Evolutionary conservation across 2,329 filamentous ascomycete genomes (phyloP), one percentile per base, ranked within the genome.

Genomic region (Fusarium sp.): DNA sequence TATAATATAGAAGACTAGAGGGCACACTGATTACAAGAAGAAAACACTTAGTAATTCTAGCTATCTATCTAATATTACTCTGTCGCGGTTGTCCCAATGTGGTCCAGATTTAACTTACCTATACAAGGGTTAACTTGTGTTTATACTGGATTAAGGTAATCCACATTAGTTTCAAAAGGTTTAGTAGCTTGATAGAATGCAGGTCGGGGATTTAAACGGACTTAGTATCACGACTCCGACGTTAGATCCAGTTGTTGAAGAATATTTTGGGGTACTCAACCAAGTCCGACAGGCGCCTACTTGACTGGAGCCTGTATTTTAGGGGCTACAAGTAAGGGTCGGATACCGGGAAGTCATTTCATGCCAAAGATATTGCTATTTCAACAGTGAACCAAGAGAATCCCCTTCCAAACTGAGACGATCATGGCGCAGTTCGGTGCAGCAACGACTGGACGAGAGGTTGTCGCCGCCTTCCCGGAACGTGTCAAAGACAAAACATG

Each of bases 1-100:
- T 8, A 7, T 22, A 11, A 11, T 5, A 47, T 3, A 11, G 3
- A 28, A 1, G 13, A 22, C 5, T 1, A 28, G 0, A 4, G 0
- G 4, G 18, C 0, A 22, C 7, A 7, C 18, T 8, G 13, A 28
- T 28, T n/a, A n/a, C n/a, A n/a, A 28, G 13, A 47, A 28, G 18
- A 47, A 22, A 0, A 1, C 2, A 14, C 1, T 8, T 8, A 15
- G 18, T 47, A 11, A 28, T 28, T 28, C 18, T 14, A 9, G 4
- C 3, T 28, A 30, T 18, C 22, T 30, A 13, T 5, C 3, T 4
- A 17, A n/a, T 6, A 5, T n/a, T 32, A 0, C 5, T 12, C 10
- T 0, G 17, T n/a, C 26, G 26, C 26, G 26, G 26, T 26, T 26
- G 26, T 5, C 26, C 26, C 26, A 26, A 26, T 32, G 5, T 32